phyloP scores from a whole-genome alignment of 2,329 filamentous ascomycete species.

The Penicillium italicum region DNA sequence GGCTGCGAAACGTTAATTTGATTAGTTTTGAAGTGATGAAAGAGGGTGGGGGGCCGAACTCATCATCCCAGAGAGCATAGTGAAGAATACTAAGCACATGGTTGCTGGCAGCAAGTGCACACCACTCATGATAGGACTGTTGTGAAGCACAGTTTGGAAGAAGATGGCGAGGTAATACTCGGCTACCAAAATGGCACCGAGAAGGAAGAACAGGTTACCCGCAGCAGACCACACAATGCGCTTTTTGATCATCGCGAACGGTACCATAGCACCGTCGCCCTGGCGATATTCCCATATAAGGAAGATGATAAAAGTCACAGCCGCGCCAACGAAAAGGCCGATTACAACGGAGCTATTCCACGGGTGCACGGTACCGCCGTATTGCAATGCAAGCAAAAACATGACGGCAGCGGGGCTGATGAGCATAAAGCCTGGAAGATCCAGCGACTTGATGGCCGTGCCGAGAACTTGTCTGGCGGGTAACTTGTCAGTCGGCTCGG shows the following conservation, averaged over 20 bases:
- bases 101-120: constrained; percentile 21
- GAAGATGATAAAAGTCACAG: constrained; percentile 36
- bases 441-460: constrained; percentile 9
- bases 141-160: constrained; percentile 43
- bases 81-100: background rate
- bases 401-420: constrained; percentile 34
- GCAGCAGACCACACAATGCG: constrained; percentile 29
- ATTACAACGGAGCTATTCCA: constrained; percentile 43
- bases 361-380: constrained; percentile 38
- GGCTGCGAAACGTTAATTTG: background rate
- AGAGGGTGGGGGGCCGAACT: too few species aligned
- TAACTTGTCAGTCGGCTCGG: constrained; percentile 5
- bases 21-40: too few species aligned
- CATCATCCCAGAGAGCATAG: constrained; percentile 2
- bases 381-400: constrained; percentile 47
- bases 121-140: constrained; percentile 21
- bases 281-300: constrained; percentile 36
- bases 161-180: constrained; percentile 49
- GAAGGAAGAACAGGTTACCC: constrained; percentile 1
- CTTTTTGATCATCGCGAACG: constrained; percentile 36
- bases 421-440: constrained; percentile 17
- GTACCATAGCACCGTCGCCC: constrained; percentile 44
- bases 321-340: constrained; percentile 44
- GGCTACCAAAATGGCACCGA: constrained; percentile 24
- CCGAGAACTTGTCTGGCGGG: background rate